These are phyloP conservation scores for Coniferiporia sulphurascens DNA, from an alignment of 1,284 basidiomycete genomes.

Conservation along the genomic window DNA sequence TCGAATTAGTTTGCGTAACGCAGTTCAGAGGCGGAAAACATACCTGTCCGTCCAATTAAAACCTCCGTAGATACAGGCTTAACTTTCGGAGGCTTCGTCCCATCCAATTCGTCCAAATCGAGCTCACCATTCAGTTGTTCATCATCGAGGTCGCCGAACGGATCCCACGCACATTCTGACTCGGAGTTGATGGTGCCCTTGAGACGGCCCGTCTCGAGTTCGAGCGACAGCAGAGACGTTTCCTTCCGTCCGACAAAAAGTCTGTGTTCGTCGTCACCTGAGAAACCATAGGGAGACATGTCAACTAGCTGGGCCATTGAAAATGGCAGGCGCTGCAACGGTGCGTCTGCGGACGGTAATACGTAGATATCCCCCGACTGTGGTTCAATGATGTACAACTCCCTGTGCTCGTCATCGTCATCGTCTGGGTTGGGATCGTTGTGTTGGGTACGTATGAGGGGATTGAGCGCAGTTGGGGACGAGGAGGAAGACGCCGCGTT, in stretches of 20 bases:
- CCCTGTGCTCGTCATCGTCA: slow-evolving; percentile 54
- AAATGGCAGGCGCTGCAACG: slow-evolving; percentile 78
- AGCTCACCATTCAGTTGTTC: slow-evolving; percentile 39
- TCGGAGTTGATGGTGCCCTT: slow-evolving; percentile 74
- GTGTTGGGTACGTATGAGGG: slow-evolving; percentile 69
- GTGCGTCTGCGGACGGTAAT: slow-evolving; percentile 55
- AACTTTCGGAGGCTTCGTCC: slow-evolving; percentile 37
- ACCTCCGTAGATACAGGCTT: slow-evolving; percentile 51
- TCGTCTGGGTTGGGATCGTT: slow-evolving; percentile 49
- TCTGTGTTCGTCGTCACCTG: slow-evolving; percentile 57
- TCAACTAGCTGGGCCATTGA: slow-evolving; percentile 85
- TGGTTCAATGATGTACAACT: slow-evolving; percentile 88
- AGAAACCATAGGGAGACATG: slow-evolving; percentile 78
- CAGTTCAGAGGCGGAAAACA: slow-evolving; percentile 25
- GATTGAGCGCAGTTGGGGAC: slow-evolving; percentile 52
- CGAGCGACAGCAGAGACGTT: slow-evolving; percentile 74
- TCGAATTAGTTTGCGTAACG: neutral
- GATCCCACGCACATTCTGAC: slow-evolving; percentile 75
- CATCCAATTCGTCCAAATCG: slow-evolving; percentile 67
- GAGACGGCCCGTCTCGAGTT: slow-evolving; percentile 78
- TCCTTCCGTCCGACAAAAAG: slow-evolving; percentile 85
- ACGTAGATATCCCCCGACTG: slow-evolving; percentile 88
- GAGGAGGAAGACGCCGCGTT: slow-evolving; percentile 44
- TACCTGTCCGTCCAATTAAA: slow-evolving; percentile 79
- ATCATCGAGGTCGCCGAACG: slow-evolving; percentile 48